Conservation (phyloP, 495 filamentous ascomycete species). For the Emericellopsis terricola region DNA sequence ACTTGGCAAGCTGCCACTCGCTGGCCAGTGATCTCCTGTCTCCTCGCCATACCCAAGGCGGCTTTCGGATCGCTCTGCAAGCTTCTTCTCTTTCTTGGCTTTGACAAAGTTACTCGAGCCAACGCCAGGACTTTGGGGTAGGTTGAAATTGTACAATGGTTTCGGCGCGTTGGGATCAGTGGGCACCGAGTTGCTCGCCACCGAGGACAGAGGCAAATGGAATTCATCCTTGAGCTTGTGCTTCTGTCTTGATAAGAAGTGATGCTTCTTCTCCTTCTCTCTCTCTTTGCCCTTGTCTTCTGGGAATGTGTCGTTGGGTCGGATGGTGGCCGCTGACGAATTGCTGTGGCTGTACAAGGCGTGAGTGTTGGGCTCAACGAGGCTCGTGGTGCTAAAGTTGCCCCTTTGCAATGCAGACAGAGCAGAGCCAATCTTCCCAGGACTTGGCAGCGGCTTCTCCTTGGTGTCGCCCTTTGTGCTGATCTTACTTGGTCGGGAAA, state of each 20-base stretch:
- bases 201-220: conserved; percentile 69
- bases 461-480: conserved; percentile 55
- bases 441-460: conserved; percentile 58
- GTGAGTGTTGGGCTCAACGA: conserved; percentile 49
- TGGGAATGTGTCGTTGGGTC: conserved; percentile 21
- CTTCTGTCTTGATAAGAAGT: conserved; percentile 84
- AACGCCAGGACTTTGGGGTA: conserved; percentile 56
- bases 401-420: conserved; percentile 41
- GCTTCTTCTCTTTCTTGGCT: conserved; percentile 72
- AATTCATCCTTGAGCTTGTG: conserved; percentile 72
- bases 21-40: conserved; percentile 31
- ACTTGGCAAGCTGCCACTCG: conserved; percentile 21
- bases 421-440: conserved; percentile 53
- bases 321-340: conserved; percentile 65
- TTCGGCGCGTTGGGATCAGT: conserved; percentile 70
- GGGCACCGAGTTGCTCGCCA: conserved; percentile 74
- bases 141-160: conserved; percentile 55
- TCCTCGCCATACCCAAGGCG: conserved; percentile 13
- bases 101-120: conserved; percentile 45
- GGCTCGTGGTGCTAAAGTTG: conserved; percentile 61
- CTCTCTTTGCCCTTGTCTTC: conserved; percentile 20
- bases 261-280: conserved; percentile 56
- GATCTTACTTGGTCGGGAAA: conserved; percentile 75
- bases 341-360: conserved; percentile 73
- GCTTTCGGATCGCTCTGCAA: conserved; percentile 51